Percentiles rank a stretch among this genome's conserved stretches.
Evolutionary conservation across 2,329 filamentous ascomycete genomes (phyloP).

Genomic region (Pseudogymnoascus sp.): DNA sequence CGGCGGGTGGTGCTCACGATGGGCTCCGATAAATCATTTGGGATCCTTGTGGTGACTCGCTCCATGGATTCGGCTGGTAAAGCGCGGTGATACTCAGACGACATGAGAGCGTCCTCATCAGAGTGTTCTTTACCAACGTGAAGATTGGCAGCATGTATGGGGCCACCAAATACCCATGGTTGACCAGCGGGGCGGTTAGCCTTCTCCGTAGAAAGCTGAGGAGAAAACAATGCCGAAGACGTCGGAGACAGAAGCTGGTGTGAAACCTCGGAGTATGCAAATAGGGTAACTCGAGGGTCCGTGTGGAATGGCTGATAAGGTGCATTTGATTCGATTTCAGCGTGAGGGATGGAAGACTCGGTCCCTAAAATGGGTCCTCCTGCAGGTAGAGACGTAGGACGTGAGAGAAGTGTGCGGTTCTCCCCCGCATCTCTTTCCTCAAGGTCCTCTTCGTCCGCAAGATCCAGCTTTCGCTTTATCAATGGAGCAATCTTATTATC

Average conservation of each 20-base stretch:
- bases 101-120: conserved; percentile 35
- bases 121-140: conserved; percentile 41
- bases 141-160: conserved; percentile 41
- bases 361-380: conserved; percentile 27
- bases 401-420: conserved; percentile 14
- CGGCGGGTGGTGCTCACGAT: conserved; percentile 75
- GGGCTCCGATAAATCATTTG: conserved; percentile 52
- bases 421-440: conserved; percentile 22
- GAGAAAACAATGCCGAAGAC: conserved; percentile 21
- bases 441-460: conserved; percentile 27
- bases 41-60: conserved; percentile 44
- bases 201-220: conserved; percentile 23
- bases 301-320: conserved; percentile 96
- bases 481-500: conserved; percentile 49
- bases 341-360: conserved; percentile 60
- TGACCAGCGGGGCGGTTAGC: conserved; percentile 21
- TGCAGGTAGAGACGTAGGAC: conserved; percentile 25
- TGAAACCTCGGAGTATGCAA: conserved; percentile 43
- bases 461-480: conserved; percentile 46
- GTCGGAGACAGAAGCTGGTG: conserved; percentile 1
- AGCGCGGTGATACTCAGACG: conserved; percentile 42
- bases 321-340: conserved; percentile 90
- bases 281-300: conserved; percentile 72
- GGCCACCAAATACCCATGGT: conserved; percentile 53
- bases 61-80: conserved; percentile 57